Conservation (phyloP, 176 grass and related monocot species). For the Triticum aestivum region DNA sequence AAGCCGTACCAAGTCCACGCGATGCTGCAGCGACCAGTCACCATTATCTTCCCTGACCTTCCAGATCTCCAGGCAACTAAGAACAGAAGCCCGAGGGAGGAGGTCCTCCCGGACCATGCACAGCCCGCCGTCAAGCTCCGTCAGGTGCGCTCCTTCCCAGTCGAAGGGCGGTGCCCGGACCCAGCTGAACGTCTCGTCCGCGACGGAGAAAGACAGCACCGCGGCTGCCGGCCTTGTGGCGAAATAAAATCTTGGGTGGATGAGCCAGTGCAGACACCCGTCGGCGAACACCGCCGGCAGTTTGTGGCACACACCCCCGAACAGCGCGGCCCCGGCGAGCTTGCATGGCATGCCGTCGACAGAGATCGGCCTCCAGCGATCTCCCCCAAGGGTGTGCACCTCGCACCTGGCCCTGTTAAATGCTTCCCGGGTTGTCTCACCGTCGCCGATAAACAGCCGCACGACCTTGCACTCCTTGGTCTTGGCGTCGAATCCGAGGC, state of each 20-base stretch:
- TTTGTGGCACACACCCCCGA: no score
- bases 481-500: neutral
- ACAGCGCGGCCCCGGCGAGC: neutral
- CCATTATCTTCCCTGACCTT: neutral
- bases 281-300: neutral
- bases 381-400: neutral
- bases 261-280: neutral
- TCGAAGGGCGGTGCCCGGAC: neutral
- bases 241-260: neutral
- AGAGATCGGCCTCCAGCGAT: neutral
- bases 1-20: neutral
- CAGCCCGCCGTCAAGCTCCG: neutral
- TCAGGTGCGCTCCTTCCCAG: neutral
- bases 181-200: neutral
- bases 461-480: neutral
- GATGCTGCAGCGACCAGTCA: neutral
- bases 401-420: neutral
- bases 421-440: accelerated
- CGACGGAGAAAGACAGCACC: neutral
- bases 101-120: neutral
- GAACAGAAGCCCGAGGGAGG: no score
- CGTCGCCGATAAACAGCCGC: neutral
- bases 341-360: neutral
- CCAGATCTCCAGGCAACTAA: neutral
- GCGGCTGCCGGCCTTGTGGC: neutral